phyloP scores from a whole-genome alignment of 2,329 filamentous ascomycete species.

The Fusarium nygamai region DNA sequence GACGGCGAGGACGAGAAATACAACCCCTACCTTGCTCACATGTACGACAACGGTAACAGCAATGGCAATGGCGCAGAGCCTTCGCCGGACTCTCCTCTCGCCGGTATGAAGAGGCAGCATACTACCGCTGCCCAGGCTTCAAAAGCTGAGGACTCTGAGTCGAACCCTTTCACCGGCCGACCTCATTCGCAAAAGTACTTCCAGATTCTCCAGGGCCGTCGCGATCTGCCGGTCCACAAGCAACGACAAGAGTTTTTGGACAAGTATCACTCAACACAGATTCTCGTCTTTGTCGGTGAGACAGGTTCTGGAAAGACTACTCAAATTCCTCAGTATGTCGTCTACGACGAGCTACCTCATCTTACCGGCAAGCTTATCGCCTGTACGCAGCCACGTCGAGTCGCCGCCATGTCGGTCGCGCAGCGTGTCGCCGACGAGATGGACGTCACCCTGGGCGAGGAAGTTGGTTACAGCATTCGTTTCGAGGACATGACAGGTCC shows the following conservation, averaged over 20 bases:
- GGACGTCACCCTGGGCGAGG: conserved; percentile 90
- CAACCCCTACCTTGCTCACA: conserved; percentile 94
- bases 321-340: conserved; percentile 97
- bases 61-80: conserved; percentile 52
- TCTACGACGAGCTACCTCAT: conserved; percentile 95
- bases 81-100: conserved; percentile 61
- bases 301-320: conserved; percentile 99
- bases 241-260: conserved; percentile 94
- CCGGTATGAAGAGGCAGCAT: conserved; percentile 77
- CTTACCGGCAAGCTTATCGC: conserved; percentile 88
- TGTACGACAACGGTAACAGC: conserved; percentile 68
- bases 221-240: conserved; percentile 89
- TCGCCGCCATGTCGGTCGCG: conserved; percentile 98
- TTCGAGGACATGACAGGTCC: conserved; percentile 94
- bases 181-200: conserved; percentile 87
- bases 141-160: conserved; percentile 79
- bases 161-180: conserved; percentile 85
- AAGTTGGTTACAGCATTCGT: conserved; percentile 98
- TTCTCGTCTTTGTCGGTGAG: conserved; percentile 98
- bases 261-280: conserved; percentile 92
- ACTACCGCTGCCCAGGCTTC: conserved; percentile 82
- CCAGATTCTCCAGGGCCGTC: conserved; percentile 83
- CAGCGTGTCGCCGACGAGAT: conserved; percentile 98
- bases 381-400: conserved; percentile 96
- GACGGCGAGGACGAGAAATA: conserved; percentile 49